Evolutionary conservation across 2,329 filamentous ascomycete species (phyloP).

Genomic region (Aschersonia sp.): DNA sequence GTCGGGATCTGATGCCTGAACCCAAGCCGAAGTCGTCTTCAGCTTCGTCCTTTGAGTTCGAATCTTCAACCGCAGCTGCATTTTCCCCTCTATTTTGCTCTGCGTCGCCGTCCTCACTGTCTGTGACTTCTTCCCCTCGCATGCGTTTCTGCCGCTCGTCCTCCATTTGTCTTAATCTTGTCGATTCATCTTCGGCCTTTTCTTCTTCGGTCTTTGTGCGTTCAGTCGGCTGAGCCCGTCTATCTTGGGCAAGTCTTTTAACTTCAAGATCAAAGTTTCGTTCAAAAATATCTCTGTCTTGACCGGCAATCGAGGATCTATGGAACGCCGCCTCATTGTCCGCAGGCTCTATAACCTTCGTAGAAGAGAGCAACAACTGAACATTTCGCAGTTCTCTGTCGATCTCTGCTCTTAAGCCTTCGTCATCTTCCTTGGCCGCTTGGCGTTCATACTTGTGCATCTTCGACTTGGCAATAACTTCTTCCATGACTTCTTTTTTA

Average conservation of each 20-base stretch:
- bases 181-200: constrained; percentile 61
- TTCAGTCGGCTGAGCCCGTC: constrained; percentile 70
- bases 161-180: constrained; percentile 67
- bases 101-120: constrained; percentile 41
- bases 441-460: constrained; percentile 90
- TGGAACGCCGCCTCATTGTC: constrained; percentile 10
- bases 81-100: constrained; percentile 19
- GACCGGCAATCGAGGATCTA: constrained; percentile 25
- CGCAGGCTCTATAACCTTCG: constrained; percentile 23
- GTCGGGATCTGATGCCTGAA: constrained; percentile 39
- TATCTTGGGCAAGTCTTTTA: constrained; percentile 70
- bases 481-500: constrained; percentile 95
- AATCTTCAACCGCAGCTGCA: no score
- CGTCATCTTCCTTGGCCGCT: constrained; percentile 82
- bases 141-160: constrained; percentile 72
- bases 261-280: constrained; percentile 80
- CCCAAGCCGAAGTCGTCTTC: constrained; percentile 46
- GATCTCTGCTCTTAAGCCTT: constrained; percentile 69
- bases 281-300: constrained; percentile 57
- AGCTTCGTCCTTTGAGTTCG: constrained; percentile 15
- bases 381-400: constrained; percentile 73
- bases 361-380: constrained; percentile 51
- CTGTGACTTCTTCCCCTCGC: constrained; percentile 62
- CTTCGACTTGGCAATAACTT: constrained; percentile 95
- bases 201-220: constrained; percentile 89